Percentiles rank a stretch among this genome's conserved stretches.
Evolutionary conservation across 805 yeast species (phyloP).

Genomic region (Cyberlindnera subsufficiens): DNA sequence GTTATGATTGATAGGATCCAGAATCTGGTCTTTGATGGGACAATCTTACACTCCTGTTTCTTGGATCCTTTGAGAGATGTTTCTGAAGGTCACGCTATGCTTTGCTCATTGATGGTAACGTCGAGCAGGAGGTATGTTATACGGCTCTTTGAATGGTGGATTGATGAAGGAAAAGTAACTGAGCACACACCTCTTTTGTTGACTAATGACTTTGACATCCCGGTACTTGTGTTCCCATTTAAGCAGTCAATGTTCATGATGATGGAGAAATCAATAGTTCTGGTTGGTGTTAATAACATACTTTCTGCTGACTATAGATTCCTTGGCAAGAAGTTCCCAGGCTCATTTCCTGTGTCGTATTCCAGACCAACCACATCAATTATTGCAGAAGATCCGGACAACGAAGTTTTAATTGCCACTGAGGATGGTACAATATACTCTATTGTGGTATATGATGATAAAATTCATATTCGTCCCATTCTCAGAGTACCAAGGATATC

Average conservation of each 20-base stretch:
- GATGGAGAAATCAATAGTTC: conserved; percentile 26
- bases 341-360: conserved; percentile 35
- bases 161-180: conserved; percentile 27
- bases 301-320: conserved; percentile 41
- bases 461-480: conserved; percentile 24
- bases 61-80: conserved; percentile 29
- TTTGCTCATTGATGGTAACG: conserved; percentile 33
- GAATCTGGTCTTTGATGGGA: conserved; percentile 37
- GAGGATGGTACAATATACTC: conserved; percentile 23
- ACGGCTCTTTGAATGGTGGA: conserved; percentile 36
- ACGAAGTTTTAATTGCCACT: conserved; percentile 20
- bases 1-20: conserved; percentile 31
- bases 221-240: conserved; percentile 37
- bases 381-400: conserved; percentile 5
- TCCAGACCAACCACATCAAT: conserved; percentile 26
- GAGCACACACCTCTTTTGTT: conserved; percentile 35
- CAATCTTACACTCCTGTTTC: conserved; percentile 36
- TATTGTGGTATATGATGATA: conserved; percentile 19
- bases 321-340: conserved; percentile 13
- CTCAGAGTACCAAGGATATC: conserved; percentile 32
- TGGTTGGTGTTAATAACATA: conserved; percentile 38
- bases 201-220: conserved; percentile 34
- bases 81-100: conserved; percentile 25
- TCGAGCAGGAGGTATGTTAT: conserved; percentile 31
- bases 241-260: conserved; percentile 35